phyloP scores from a whole-genome alignment of 208 protist species.

The Porcisia deanei region DNA sequence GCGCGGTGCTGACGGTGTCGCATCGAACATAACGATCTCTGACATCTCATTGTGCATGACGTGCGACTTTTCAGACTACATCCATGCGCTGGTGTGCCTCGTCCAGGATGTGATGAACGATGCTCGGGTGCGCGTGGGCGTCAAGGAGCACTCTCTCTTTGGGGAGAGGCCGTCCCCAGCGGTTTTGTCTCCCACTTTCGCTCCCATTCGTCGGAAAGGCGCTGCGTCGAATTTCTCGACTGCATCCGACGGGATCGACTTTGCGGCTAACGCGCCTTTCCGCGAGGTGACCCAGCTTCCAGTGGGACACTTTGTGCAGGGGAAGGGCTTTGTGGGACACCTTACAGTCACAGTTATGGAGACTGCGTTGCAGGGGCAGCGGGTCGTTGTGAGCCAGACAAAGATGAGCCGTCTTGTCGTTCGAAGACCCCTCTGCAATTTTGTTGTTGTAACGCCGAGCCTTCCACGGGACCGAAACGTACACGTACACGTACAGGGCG shows the following conservation, averaged over 20 bases:
- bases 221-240: no score
- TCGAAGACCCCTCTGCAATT: constrained; percentile 46
- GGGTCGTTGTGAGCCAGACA: constrained; percentile 38
- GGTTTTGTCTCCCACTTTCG: background rate
- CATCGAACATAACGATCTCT: constrained; percentile 54
- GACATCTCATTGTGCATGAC: constrained; percentile 55
- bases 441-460: constrained; percentile 50
- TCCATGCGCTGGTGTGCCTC: constrained; percentile 32
- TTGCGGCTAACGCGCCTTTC: background rate
- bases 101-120: constrained; percentile 10
- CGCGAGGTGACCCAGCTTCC: constrained; percentile 2
- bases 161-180: background rate
- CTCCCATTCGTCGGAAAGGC: background rate
- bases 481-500: constrained; percentile 51
- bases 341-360: constrained; percentile 54
- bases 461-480: constrained; percentile 35
- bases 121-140: constrained; percentile 4
- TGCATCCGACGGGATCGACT: background rate
- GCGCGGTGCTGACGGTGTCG: constrained; percentile 56
- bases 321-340: constrained; percentile 42
- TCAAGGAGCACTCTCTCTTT: background rate
- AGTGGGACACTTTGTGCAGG: constrained; percentile 56
- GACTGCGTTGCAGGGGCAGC: constrained; percentile 40
- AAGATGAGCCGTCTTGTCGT: constrained; percentile 47
- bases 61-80: constrained; percentile 78